Percentiles rank a stretch among this genome's conserved stretches.
These are phyloP conservation scores for Gossypium armourianum DNA, from an alignment of 441 rosid genomes.

Conservation along the genomic window DNA sequence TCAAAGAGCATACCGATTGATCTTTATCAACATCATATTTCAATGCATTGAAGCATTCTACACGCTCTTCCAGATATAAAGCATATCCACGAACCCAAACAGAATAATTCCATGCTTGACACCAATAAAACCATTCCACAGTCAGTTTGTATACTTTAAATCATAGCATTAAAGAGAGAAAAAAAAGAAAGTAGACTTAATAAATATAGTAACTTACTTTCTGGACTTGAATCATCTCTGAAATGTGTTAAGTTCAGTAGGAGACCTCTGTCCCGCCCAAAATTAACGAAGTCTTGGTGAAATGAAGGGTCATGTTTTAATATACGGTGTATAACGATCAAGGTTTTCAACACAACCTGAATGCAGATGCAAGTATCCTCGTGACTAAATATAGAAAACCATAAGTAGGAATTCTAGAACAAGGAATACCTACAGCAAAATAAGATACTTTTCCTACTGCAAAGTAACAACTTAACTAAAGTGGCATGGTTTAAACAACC, in stretches of 20 bases:
- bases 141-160: conserved; percentile 6
- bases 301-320: conserved; percentile 28
- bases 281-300: conserved; percentile 23
- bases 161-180: not conserved
- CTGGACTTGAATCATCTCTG: conserved; percentile 31
- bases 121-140: not conserved
- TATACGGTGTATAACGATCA: conserved; percentile 35
- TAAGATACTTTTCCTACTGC: not conserved
- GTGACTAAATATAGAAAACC: not conserved
- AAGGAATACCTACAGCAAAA: not conserved
- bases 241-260: conserved; percentile 30
- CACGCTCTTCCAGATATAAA: conserved; percentile 33
- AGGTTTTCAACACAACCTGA: conserved; percentile 42
- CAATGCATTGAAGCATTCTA: conserved; percentile 28
- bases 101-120: conserved; percentile 42
- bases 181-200: not conserved
- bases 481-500: not conserved
- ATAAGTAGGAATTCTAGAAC: not conserved
- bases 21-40: conserved; percentile 29
- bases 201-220: conserved; percentile 19
- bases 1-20: conserved; percentile 20
- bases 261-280: conserved; percentile 15
- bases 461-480: no score
- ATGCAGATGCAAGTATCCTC: conserved; percentile 7
- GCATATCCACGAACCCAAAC: conserved; percentile 39